Evolutionary conservation across 2,329 filamentous ascomycete genomes (phyloP), one percentile per base, ranked within the genome.

Genomic region (Xylariaceae sp.): DNA sequence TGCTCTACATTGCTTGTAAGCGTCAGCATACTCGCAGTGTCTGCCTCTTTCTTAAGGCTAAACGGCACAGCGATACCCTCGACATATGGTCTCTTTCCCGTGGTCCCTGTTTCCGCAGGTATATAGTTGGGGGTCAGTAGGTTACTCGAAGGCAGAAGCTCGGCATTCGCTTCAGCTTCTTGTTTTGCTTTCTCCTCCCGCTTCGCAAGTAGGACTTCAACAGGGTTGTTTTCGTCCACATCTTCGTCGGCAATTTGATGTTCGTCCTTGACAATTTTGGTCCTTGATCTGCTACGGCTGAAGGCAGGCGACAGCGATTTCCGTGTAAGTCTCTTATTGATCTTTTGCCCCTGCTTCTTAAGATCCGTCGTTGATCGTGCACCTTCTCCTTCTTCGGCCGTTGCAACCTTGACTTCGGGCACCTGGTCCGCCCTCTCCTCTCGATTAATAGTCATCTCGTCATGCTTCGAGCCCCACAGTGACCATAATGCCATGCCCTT

Each of bases 381-480:
- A 2, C 69, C 70, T 31, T 68, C 55, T 1, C 68, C 71, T 28
- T 76, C 68, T 3, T 55, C 62, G 2, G 56, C 59, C 4, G 62
- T 66, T 1, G 67, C 65, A 6, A 55, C 53, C 18, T 56, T 56
- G n/a, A 54, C 51, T 4, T 58, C 59, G 1, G 63, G 53, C 3
- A 61, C 54, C 43, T 65, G 63, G 2, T 72, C 70, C 1, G 73
- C 72, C 48, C 73, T 71, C 39, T 75, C 62, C 58, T 83, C 78
- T 3, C 78, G 68, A 35, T 72, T 67, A 3, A 94, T 73, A 0
- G 85, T 86, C 47, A 74, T 74, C 62, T 91, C 78, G 59, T 97
- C 93, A 57, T 96, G 89, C 60, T 87, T 94, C 34, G 85, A 90
- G 12, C 88, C 89, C 86, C 89, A 94, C 1, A 84, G 72, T 37